Evolutionary conservation across 208 protist genomes (phyloP), one percentile per base, ranked within the genome.

Genomic region (Leishmania turanica): DNA sequence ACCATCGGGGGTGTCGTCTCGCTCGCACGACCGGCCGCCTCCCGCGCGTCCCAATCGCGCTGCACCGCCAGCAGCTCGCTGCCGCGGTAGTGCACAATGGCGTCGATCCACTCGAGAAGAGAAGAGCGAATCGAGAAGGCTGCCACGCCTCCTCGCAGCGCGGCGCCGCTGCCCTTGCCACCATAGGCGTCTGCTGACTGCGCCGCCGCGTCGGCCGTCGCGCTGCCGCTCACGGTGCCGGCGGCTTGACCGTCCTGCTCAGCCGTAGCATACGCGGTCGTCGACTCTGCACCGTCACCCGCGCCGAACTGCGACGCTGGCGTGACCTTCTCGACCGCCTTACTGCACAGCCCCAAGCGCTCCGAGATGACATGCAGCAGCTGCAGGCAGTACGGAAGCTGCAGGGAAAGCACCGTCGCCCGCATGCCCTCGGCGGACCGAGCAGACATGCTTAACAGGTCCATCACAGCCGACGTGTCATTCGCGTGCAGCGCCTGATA

Each of bases 401-500:
- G 92, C 62, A 96, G 87, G 3, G 85, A 84, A 76, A 91, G 81
- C 24, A 95, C 84, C 37, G 92, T 95, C 19, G 89, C 89, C 24
- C 89, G 88, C 83, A 93, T 91, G 75, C 90, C 91, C 60, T 80
- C 82, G 0, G 78, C 40, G 17, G 87, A 90, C 21, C 90, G 88
- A 13, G 87, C 87, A 34, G 92, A 86, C 58, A 97, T 86, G 65
- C 80, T 92, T 37, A 97, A 86, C 60, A 97, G 88, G 79, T 97
- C 92, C 90, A 95, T 95, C 79, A 95, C 91, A 31, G 91, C 90
- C 0, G 92, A 84, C 7, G 79, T 83, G 79, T 97, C 94, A 79
- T 89, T 88, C 34, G 92, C 92, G 81, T 97, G 94, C 34, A 97
- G 87, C 21, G 94, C 94, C 75, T 97, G 94, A 76, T 96, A 96